Base-by-base conservation (phyloP, 1,284 basidiomycete species). In the Agroathelia rolfsii region DNA sequence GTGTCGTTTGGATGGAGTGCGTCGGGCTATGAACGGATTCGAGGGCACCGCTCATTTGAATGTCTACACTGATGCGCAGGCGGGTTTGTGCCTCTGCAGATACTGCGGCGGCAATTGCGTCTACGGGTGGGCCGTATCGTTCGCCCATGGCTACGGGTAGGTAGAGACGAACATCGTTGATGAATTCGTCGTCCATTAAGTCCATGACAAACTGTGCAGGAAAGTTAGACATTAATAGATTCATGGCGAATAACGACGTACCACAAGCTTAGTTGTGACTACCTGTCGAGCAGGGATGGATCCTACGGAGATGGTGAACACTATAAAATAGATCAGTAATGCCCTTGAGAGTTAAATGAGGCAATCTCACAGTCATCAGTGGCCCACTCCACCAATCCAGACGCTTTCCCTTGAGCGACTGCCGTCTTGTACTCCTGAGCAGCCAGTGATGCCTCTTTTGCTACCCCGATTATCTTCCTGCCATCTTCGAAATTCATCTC, bases 251-350 rank as follows among this genome's bases (percentile, higher is more conserved):
- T 13, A 11, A 30, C n/a, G 21, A 46, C 63, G 25, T 42, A 73
- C 72, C 20, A 61, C 61, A 12, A 72, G 26, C 21, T 51, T 55
- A 0, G 60, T 58, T 13, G 48, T 55, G 3, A 72, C 59, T 3
- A 43, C 59, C 23, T 61, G 45, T 4, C 41, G 37, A 1, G 62
- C 51, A 15, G 65, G 63, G 28, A 76, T 61, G 2, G 63, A 60
- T 4, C 73, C 72, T 4, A 76, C 43, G 2, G 72, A 73, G 18
- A 76, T 68, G 0, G 62, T 68, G 45, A 76, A 75, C 29, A 71
- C 72, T 75, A 35, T 5, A 39, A 19, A 1, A 27, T 28, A 34
- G 19, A 13, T 10, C 13, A 25, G 16, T 16, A 18, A 30, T 23
- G 16, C 22, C 8, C 15, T 17, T 13, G 14, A 35, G 22, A 18